Evolutionary conservation across 805 yeast genomes (phyloP).

Genomic region (Lachancea thermotolerans): DNA sequence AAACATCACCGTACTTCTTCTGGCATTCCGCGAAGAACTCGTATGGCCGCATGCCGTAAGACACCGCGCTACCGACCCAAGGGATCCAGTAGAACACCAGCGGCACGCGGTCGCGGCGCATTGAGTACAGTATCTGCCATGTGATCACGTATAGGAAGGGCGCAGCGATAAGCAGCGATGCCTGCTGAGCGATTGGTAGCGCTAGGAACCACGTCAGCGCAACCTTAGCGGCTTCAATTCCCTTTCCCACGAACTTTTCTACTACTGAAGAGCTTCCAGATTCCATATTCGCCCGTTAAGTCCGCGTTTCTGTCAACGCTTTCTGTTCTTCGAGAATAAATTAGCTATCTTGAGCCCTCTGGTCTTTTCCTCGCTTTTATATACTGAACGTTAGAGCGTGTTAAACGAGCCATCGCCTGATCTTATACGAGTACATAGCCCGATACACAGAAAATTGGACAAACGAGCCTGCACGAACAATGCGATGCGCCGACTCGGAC

Average conservation of each 20-base stretch:
- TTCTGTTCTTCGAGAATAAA: not conserved
- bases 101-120: slow-evolving; percentile 79
- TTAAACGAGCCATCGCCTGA: slow-evolving; percentile 1
- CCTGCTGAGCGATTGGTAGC: slow-evolving; percentile 33
- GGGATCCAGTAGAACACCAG: slow-evolving; percentile 89
- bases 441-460: slow-evolving; percentile 1
- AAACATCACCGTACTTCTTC: slow-evolving; percentile 83
- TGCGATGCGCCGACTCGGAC: not conserved
- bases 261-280: slow-evolving; percentile 5
- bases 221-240: slow-evolving; percentile 13
- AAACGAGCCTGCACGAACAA: not conserved
- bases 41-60: slow-evolving; percentile 91
- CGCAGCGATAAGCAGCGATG: slow-evolving; percentile 28
- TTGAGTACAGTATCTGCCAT: slow-evolving; percentile 64
- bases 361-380: not conserved
- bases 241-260: slow-evolving; percentile 12
- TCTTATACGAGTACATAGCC: not conserved
- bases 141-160: slow-evolving; percentile 61
- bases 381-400: slow-evolving; percentile 1
- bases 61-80: slow-evolving; percentile 87
- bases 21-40: slow-evolving; percentile 78
- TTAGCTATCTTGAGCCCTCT: not conserved
- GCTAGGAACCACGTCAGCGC: slow-evolving; percentile 25
- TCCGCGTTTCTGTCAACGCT: not conserved
- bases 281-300: slow-evolving; percentile 1